Evolutionary conservation across 139 green algal species (phyloP), one percentile per base, ranked within the genome.

Genomic region (Chlorella sorokiniana): DNA sequence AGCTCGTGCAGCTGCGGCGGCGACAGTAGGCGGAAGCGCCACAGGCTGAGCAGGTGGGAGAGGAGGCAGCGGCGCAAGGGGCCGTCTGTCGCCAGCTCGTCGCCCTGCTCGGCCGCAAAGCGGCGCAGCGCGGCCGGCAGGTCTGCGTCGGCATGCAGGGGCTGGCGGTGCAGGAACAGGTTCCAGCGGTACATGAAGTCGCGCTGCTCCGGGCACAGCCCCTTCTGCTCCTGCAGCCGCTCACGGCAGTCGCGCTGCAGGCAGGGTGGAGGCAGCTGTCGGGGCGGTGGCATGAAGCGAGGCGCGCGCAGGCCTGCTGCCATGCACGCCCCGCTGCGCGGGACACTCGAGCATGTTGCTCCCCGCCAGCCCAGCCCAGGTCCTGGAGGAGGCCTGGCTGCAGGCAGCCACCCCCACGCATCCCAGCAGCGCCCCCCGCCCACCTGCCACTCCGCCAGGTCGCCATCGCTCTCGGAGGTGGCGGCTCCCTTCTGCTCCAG

Each of bases 151-250:
- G 71, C 72, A 16, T 80, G 81, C 5, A 86, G n/a, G 25, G 71
- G 69, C n/a, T 81, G 69, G 45, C 31, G 33, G 51, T 42, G 74
- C 42, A 83, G 22, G 42, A 64, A 78, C 41, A 59, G 54, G 56
- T 82, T 83, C 74, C 82, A 86, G 25, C 33, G 33, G 8, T 33
- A 76, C 74, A 83, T 83, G 74, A 86, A 82, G 45, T 67, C 40
- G 8, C 56, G 68, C 69, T 86, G 6, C 35, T 81, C 80, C 0
- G 45, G 20, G 73, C 69, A 85, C 45, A 81, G 69, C 33, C 56
- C 27, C 10, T 20, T 22, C 20, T 56, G n/a, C 64, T 73, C 42
- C 5, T 35, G 48, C 37, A 83, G 75, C 20, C 65, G 75, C 51
- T 78, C 56, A n/a, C 41, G 31, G 65, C 81, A 86, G 69, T 76